These are phyloP conservation scores for Pyrenophora teres DNA, from an alignment of 2,329 filamentous ascomycete genomes.

Conservation along the genomic window DNA sequence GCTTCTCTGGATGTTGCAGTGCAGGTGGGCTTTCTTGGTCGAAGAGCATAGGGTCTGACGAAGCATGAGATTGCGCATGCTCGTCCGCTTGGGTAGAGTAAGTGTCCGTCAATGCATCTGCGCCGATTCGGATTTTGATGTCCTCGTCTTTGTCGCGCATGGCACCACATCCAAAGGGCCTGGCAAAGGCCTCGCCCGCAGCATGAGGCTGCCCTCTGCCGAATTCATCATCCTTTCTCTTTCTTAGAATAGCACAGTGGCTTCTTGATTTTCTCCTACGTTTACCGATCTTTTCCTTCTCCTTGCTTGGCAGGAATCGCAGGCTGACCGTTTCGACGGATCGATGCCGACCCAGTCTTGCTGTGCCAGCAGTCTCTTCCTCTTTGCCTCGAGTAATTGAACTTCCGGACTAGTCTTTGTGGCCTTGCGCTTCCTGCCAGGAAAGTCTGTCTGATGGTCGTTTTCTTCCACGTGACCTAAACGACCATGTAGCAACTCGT, in stretches of 20 bases:
- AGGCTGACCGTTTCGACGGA: conserved; percentile 35
- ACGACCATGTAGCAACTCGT: not conserved
- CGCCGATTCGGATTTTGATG: conserved; percentile 45
- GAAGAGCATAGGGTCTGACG: conserved; percentile 46
- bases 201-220: not conserved
- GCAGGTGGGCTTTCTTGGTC: conserved; percentile 30
- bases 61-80: conserved; percentile 19
- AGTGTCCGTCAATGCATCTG: conserved; percentile 39
- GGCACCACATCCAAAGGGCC: conserved; percentile 17
- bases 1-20: conserved; percentile 5
- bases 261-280: conserved; percentile 32
- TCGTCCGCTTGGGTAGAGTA: conserved; percentile 19
- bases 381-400: conserved; percentile 34
- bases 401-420: conserved; percentile 19
- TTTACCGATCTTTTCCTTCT: conserved; percentile 42
- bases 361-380: conserved; percentile 35
- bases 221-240: not conserved
- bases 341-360: conserved; percentile 44
- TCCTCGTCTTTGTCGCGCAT: conserved; percentile 21
- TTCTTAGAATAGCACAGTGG: conserved; percentile 4
- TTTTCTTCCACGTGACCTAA: not conserved
- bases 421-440: conserved; percentile 10
- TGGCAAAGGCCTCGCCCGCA: conserved; percentile 4
- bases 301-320: conserved; percentile 29
- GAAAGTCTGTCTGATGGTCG: conserved; percentile 1